Percentiles rank a stretch among this genome's conserved stretches.
Conservation (phyloP, 2,329 filamentous ascomycete species). For the Tothia fuscella region DNA sequence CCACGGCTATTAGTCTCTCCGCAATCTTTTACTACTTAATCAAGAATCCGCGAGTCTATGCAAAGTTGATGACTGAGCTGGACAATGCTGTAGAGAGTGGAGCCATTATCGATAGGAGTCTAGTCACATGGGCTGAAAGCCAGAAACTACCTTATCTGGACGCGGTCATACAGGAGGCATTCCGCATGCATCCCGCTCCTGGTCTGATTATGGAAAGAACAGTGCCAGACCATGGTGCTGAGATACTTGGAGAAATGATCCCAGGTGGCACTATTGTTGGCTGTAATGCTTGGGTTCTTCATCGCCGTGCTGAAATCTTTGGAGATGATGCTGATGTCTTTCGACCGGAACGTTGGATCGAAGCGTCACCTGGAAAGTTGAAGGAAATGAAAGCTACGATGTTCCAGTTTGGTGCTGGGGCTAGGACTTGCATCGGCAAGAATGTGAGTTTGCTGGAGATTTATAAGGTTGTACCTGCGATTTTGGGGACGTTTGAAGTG, state of each 20-base stretch:
- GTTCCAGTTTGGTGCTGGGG: constrained; percentile 63
- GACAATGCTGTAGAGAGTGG: constrained; percentile 46
- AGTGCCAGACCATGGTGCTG: constrained; percentile 51
- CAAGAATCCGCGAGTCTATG: constrained; percentile 46
- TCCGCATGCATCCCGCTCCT: constrained; percentile 62
- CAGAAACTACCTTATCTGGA: constrained; percentile 65
- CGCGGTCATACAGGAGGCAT: constrained; percentile 66
- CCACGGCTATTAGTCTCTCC: constrained; percentile 62
- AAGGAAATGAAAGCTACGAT: constrained; percentile 58
- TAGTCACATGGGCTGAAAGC: constrained; percentile 57
- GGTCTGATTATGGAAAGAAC: constrained; percentile 63
- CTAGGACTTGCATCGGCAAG: constrained; percentile 54
- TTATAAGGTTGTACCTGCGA: constrained; percentile 40
- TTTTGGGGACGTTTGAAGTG: constrained; percentile 54
- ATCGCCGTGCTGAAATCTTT: constrained; percentile 55
- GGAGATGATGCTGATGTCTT: constrained; percentile 54
- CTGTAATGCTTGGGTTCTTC: constrained; percentile 63
- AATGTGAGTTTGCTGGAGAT: constrained; percentile 38
- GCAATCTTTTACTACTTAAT: constrained; percentile 65
- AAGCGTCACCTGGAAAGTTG: constrained; percentile 42
- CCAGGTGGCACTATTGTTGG: constrained; percentile 63
- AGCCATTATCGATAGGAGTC: constrained; percentile 28
- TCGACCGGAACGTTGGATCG: constrained; percentile 55
- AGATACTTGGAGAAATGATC: constrained; percentile 51
- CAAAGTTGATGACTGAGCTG: constrained; percentile 48